Evolutionary conservation across 768 basidiomycete species (phyloP), one percentile per base, ranked within the genome.

Genomic region (Lactifluus rugatus): DNA sequence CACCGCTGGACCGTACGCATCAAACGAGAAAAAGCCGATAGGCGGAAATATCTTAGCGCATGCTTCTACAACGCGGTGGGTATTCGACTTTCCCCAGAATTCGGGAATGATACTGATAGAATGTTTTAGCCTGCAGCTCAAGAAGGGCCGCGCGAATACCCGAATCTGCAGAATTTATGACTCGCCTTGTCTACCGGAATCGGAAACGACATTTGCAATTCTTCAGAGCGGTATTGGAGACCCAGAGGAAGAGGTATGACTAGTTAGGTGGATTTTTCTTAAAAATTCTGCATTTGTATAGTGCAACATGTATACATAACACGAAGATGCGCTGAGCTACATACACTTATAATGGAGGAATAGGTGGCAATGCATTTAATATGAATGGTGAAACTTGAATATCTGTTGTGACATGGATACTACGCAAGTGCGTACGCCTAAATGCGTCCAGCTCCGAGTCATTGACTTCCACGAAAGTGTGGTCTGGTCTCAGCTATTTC

Each of bases 41-140:
- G 96, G 96, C 47, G 95, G 95, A 23, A 99, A 99, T 71, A 99
- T 99, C 67, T 87, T 99, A 81, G 96, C 96, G 1, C 96, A 99
- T 74, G 96, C 96, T 8, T 94, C 93, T 1, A 98, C 96, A 17
- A 98, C 95, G 47, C 83, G 95, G 92, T 90, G 63, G 48, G 77
- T 48, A 5, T 25, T 51, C 46, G 19, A 41, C 11, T 52, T 2
- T 46, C 36, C 31, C 34, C 5, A 9, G n/a, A n/a, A 21, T 6
- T 14, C 31, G 25, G 37, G 23, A 39, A 54, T 28, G 21, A 34
- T 26, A 4, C 54, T 54, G 9, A 57, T 48, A 42, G 19, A 37
- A 34, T 31, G 5, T 32, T 13, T 31, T 41, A 93, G 91, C 36
- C 71, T 99, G 47, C 91, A 95, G 70, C 79, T 98, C 48, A 89